Conservation (phyloP, 2,329 filamentous ascomycete genomes). For the Elsinoe perseae region DNA sequence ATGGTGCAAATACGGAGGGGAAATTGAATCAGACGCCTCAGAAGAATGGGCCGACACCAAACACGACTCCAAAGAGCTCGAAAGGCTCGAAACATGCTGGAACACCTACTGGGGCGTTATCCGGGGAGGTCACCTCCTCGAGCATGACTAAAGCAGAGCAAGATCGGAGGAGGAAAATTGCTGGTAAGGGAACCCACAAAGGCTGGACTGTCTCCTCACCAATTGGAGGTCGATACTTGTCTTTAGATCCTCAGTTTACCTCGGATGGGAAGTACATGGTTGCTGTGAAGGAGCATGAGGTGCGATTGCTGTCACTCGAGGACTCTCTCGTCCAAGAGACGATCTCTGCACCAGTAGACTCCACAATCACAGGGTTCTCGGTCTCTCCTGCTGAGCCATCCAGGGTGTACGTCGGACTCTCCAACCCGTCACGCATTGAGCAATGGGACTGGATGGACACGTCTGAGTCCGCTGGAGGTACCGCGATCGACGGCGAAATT, state of each 20-base stretch:
- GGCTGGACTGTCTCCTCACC: constrained; percentile 44
- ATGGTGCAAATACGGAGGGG: not conserved
- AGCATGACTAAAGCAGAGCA: not conserved
- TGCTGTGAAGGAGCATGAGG: constrained; percentile 26
- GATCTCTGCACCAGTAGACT: constrained; percentile 50
- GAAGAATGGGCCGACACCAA: not conserved
- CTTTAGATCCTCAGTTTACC: constrained; percentile 51
- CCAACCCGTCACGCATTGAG: constrained; percentile 10
- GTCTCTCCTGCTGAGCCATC: not conserved
- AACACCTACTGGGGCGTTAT: not conserved
- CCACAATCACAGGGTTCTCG: constrained; percentile 44
- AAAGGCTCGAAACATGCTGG: not conserved
- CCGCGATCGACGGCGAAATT: constrained; percentile 42
- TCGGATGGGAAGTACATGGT: constrained; percentile 35
- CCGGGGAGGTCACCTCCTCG: not conserved
- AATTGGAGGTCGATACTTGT: constrained; percentile 48
- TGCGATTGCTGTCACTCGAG: constrained; percentile 52
- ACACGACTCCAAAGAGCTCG: not conserved
- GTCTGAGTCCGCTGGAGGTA: constrained; percentile 30
- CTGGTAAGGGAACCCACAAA: constrained; percentile 13
- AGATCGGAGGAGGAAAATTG: not conserved
- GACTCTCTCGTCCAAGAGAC: constrained; percentile 74
- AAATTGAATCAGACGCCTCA: not conserved
- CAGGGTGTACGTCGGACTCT: constrained; percentile 5
- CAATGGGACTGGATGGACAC: constrained; percentile 12